Base-by-base conservation (phyloP, 306 rosid genomes). In the Quercus parvula region DNA sequence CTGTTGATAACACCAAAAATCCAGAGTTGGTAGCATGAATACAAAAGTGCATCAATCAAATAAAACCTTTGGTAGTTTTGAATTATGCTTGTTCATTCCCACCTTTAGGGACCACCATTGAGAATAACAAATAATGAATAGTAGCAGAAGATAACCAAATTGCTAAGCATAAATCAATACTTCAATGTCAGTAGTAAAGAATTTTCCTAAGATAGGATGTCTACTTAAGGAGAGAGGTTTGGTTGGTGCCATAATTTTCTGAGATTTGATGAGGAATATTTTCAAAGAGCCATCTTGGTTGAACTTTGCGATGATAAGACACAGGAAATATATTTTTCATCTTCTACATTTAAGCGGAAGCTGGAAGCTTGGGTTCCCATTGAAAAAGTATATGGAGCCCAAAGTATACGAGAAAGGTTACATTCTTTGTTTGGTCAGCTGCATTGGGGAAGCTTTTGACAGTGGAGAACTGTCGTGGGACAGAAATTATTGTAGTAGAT, bases 1-100 rank as follows among this genome's bases (percentile, higher is more conserved):
- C 97, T 93, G 88, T 77, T 46, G 24, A 63, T 44, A 64, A 19
- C 25, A 69, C 49, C 46, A 77, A 25, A 76, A 12, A 38, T 56
- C 17, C 62, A 41, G 56, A 46, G 78, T 77, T 79, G 78, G 31
- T 12, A 38, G 56, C 38, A 70, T 3, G 75, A 55, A 56, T 24
- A 80, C 75, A 78, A 66, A 46, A 73, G 78, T 27, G 76, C 57
- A 61, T 25, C 76, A 71, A 44, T 75, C 64, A 80, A 52, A 79
- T 51, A 44, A 25, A 70, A 77, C 22, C 72, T 13, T 35, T 5
- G 25, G n/a, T 41, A 57, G 28, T 67, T 59, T 51, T 78, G 74
- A 77, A 41, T 31, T 20, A 59, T 31, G 10, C 57, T 63, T 41
- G 25, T 63, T 81, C 27, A 63, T 5, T 54, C 49, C 56, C 38